Evolutionary conservation across 768 basidiomycete species (phyloP).

Genomic region (Lactifluus volemus): DNA sequence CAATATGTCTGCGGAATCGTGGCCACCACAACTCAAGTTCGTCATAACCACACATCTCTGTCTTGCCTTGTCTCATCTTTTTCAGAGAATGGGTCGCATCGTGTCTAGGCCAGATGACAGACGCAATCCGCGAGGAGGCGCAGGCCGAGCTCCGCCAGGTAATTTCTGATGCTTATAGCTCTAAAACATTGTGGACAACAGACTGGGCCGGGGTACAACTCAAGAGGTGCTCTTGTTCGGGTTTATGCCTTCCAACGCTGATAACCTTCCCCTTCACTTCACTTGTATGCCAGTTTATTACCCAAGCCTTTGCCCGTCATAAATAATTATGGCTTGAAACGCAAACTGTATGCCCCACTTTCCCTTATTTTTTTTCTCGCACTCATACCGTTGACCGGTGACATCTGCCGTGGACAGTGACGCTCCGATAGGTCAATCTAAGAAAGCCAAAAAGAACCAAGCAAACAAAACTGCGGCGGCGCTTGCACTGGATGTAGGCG

Average conservation of each 20-base stretch:
- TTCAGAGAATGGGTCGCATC: constrained; percentile 90
- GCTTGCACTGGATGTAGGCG: constrained; percentile 43
- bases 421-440: constrained; percentile 21
- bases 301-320: constrained; percentile 46
- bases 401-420: constrained; percentile 3
- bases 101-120: constrained; percentile 87
- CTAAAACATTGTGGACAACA: constrained; percentile 82
- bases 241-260: neutral
- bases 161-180: constrained; percentile 86
- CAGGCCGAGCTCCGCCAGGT: constrained; percentile 93
- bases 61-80: constrained; percentile 15
- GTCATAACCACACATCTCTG: constrained; percentile 17
- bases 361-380: neutral
- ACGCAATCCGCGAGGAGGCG: constrained; percentile 77
- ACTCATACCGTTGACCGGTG: neutral
- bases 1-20: constrained; percentile 65
- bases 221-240: constrained; percentile 51
- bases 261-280: neutral
- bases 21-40: constrained; percentile 76
- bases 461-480: constrained; percentile 24
- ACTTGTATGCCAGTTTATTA: constrained; percentile 36
- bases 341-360: constrained; percentile 48
- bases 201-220: constrained; percentile 89
- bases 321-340: constrained; percentile 43
- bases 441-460: constrained; percentile 53